phyloP scores from a whole-genome alignment of 345 rosid genomes.

The Populus pruinosa region DNA sequence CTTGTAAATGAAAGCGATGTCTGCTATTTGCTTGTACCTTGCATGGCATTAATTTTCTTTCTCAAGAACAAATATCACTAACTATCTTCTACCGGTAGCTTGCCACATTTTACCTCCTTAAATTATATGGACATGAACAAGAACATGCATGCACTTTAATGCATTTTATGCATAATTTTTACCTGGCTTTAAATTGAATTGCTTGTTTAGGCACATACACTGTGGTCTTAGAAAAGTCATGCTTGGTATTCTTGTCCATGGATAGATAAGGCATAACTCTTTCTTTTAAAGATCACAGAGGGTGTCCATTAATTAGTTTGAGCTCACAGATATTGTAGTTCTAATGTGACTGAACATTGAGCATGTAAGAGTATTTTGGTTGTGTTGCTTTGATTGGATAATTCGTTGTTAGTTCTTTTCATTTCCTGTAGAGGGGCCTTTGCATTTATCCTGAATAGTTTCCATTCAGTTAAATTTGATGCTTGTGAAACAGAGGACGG shows the following conservation, averaged over 20 bases:
- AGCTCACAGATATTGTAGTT: background rate
- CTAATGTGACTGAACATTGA: background rate
- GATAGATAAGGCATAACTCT: background rate
- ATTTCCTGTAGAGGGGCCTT: background rate
- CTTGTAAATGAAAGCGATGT: background rate
- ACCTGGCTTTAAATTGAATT: background rate
- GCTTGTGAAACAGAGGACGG: background rate
- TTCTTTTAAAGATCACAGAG: background rate
- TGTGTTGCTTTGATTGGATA: background rate
- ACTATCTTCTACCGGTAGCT: background rate
- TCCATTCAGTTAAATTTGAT: background rate
- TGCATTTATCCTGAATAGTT: background rate
- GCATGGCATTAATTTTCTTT: background rate
- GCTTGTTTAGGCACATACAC: background rate
- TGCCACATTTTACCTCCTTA: background rate
- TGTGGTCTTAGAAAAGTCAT: background rate
- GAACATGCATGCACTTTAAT: background rate
- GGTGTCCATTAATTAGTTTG: background rate
- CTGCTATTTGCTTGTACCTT: background rate
- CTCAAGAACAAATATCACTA: background rate
- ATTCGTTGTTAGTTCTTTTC: background rate
- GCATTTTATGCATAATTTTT: background rate
- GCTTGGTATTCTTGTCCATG: background rate
- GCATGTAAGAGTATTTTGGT: background rate
- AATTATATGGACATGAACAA: background rate